Conservation (phyloP, 2,329 filamentous ascomycete species). For the Simplicillium aogashimaense region DNA sequence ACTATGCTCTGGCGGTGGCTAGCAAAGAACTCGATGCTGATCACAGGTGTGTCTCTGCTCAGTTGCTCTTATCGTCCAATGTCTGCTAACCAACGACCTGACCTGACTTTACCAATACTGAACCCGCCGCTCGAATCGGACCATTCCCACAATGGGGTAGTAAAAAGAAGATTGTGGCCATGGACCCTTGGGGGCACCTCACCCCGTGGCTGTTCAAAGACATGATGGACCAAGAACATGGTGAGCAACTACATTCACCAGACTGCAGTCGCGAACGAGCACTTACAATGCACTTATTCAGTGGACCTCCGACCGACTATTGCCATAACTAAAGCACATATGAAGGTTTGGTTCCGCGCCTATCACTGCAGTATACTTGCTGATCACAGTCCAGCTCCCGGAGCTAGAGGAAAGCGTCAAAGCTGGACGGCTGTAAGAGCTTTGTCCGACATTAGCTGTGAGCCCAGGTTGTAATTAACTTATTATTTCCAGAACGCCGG, state of each 20-base stretch:
- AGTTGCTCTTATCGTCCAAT: too few relatives aligned
- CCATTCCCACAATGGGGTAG: conserved; percentile 87
- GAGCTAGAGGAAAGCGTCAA: conserved; percentile 86
- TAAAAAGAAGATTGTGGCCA: conserved; percentile 88
- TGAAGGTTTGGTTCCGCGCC: conserved; percentile 47
- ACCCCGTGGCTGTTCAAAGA: conserved; percentile 76
- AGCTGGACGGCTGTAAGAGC: conserved; percentile 57
- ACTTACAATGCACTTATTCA: conserved; percentile 14
- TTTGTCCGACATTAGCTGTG: background rate
- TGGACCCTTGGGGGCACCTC: conserved; percentile 91
- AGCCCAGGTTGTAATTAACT: conserved; percentile 2
- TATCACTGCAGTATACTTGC: too few relatives aligned
- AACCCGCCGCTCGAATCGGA: conserved; percentile 82
- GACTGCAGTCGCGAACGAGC: background rate
- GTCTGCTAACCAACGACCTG: conserved; percentile 16
- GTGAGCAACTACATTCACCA: conserved; percentile 23
- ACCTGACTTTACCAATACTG: conserved; percentile 63
- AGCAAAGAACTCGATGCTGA: conserved; percentile 79
- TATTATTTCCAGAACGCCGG: conserved; percentile 39
- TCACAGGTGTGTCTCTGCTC: conserved; percentile 44
- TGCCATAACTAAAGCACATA: conserved; percentile 84
- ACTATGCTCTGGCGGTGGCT: conserved; percentile 86
- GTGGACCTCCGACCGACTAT: conserved; percentile 85
- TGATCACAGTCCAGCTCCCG: conserved; percentile 45
- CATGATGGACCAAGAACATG: conserved; percentile 63